Percentiles rank a stretch among this genome's conserved stretches.
phyloP scores from a whole-genome alignment of 1,284 basidiomycete species.

The Neotropicomus parvogracilis region DNA sequence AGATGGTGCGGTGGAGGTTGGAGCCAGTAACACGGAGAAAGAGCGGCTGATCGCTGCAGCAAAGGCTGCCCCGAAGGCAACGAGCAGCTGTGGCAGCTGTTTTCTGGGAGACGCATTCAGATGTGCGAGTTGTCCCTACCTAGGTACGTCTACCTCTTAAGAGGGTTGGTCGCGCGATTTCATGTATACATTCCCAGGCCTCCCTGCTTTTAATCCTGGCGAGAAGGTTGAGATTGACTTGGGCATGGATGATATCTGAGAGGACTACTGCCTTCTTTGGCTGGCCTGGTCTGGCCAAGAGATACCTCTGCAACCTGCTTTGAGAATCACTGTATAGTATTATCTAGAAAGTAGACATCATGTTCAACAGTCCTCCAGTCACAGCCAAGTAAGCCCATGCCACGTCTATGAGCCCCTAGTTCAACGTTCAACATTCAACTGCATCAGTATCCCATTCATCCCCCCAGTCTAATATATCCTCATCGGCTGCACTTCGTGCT shows the following conservation, averaged over 20 bases:
- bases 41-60: conserved; percentile 62
- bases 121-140: conserved; percentile 93
- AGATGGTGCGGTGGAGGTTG: conserved; percentile 58
- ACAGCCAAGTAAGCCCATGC: no score
- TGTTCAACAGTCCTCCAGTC: neutral
- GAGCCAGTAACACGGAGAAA: conserved; percentile 57
- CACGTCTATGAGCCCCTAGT: no score
- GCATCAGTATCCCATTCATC: conserved; percentile 44
- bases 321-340: neutral
- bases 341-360: conserved; percentile 5
- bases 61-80: conserved; percentile 74
- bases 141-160: conserved; percentile 58
- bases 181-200: conserved; percentile 45
- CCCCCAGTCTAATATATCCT: conserved; percentile 62
- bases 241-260: conserved; percentile 81
- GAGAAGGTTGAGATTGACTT: conserved; percentile 92
- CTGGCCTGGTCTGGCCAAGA: conserved; percentile 38
- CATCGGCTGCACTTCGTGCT: conserved; percentile 39
- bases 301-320: conserved; percentile 52
- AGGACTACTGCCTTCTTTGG: neutral
- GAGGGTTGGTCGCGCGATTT: conserved; percentile 6
- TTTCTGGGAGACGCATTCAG: conserved; percentile 98
- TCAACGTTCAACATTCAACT: neutral
- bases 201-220: conserved; percentile 97
- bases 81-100: conserved; percentile 96